phyloP scores from a whole-genome alignment of 257 asterid genomes.

The Gardenia jasminoides region DNA sequence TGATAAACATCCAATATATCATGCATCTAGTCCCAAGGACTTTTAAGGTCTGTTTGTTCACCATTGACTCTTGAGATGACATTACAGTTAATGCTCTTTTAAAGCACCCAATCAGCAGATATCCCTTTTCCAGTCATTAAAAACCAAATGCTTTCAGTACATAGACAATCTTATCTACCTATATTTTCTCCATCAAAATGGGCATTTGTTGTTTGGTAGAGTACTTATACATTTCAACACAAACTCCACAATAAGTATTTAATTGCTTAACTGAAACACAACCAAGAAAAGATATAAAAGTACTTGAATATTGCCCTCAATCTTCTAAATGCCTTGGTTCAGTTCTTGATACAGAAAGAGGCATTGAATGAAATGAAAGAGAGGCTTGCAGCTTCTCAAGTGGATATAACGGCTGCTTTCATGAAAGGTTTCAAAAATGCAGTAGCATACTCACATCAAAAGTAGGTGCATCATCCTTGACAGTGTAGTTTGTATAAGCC shows the following conservation, averaged over 20 bases:
- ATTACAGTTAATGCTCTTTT: background rate
- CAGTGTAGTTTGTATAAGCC: conserved; percentile 40
- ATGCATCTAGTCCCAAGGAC: background rate
- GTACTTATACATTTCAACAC: background rate
- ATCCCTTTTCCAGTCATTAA: too few relatives aligned
- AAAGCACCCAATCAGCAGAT: background rate
- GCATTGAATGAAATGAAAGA: background rate
- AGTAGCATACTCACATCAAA: conserved; percentile 49
- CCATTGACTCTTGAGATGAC: background rate
- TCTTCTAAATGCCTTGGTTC: background rate
- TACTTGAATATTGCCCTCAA: background rate
- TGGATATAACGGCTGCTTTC: background rate
- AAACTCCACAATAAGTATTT: background rate
- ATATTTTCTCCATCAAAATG: background rate
- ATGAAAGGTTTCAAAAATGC: background rate
- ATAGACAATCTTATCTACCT: background rate
- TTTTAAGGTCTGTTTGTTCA: background rate
- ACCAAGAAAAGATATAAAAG: background rate
- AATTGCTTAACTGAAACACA: background rate
- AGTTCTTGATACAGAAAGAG: background rate
- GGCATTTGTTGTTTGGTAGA: background rate
- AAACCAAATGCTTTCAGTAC: background rate
- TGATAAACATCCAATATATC: background rate
- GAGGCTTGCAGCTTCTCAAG: background rate
- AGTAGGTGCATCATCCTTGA: conserved; percentile 56